phyloP scores from a whole-genome alignment of 495 filamentous ascomycete genomes.

The Choiromyces venosus region DNA sequence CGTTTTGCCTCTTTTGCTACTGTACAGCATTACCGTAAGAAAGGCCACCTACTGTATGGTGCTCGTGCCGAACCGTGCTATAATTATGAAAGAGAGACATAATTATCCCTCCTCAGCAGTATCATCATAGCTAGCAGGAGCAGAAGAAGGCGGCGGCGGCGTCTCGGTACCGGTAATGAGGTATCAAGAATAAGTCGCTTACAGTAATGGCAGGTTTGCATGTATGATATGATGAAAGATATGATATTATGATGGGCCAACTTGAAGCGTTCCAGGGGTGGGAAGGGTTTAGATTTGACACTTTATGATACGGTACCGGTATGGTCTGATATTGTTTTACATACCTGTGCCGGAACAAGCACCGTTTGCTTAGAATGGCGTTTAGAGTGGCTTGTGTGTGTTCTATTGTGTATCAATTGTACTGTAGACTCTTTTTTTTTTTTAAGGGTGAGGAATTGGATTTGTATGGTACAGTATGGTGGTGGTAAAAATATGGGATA shows the following conservation, averaged over 20 bases:
- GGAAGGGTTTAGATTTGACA: not conserved
- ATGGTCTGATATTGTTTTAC: not conserved
- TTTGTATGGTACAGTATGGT: too few relatives aligned
- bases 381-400: too few relatives aligned
- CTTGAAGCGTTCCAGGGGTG: not conserved
- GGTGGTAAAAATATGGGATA: too few relatives aligned
- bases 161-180: not conserved
- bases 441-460: not conserved
- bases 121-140: too few relatives aligned
- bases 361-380: too few relatives aligned
- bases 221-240: too few relatives aligned
- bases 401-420: too few relatives aligned
- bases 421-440: not conserved
- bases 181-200: not conserved
- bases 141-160: not conserved
- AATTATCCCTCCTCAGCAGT: not conserved
- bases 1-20: too few relatives aligned
- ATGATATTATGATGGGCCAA: not conserved
- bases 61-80: not conserved
- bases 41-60: not conserved
- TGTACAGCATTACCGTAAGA: not conserved
- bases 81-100: not conserved
- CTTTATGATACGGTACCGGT: not conserved
- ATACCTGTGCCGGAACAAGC: too few relatives aligned
- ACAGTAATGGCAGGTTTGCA: too few relatives aligned